phyloP scores from a whole-genome alignment of 2,329 filamentous ascomycete species.

The Penicillium palitans region DNA sequence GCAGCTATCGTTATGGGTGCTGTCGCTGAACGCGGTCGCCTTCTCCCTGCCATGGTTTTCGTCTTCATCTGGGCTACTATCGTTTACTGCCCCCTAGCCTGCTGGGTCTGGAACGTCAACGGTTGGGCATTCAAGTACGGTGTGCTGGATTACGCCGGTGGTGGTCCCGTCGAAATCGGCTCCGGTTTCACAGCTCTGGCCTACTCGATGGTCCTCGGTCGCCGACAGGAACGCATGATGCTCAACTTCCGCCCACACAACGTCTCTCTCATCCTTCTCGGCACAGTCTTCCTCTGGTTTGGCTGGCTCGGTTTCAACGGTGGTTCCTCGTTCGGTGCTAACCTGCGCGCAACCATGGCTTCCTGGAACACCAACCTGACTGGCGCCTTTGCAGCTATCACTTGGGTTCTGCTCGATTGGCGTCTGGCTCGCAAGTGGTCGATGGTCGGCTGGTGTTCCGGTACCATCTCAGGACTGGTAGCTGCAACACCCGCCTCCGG shows the following conservation, averaged over 20 bases:
- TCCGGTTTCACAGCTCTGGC: slow-evolving; percentile 91
- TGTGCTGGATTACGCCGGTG: slow-evolving; percentile 93
- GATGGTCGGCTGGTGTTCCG: slow-evolving; percentile 90
- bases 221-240: slow-evolving; percentile 99
- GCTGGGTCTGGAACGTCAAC: slow-evolving; percentile 94
- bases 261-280: slow-evolving; percentile 93
- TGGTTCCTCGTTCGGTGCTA: slow-evolving; percentile 89
- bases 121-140: slow-evolving; percentile 91
- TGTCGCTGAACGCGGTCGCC: slow-evolving; percentile 88
- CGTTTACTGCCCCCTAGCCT: slow-evolving; percentile 94
- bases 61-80: slow-evolving; percentile 94
- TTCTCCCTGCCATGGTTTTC: slow-evolving; percentile 93
- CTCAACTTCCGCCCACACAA: slow-evolving; percentile 99
- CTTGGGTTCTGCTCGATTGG: slow-evolving; percentile 95
- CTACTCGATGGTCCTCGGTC: slow-evolving; percentile 93
- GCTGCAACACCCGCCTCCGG: slow-evolving; percentile 83
- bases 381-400: slow-evolving; percentile 85
- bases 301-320: slow-evolving; percentile 99
- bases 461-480: slow-evolving; percentile 81
- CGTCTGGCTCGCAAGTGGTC: slow-evolving; percentile 93
- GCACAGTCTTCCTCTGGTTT: slow-evolving; percentile 95
- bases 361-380: slow-evolving; percentile 98
- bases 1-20: slow-evolving; percentile 88
- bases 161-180: slow-evolving; percentile 94
- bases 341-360: slow-evolving; percentile 90